These are phyloP conservation scores for Talaromyces sp. DNA, from an alignment of 2,329 filamentous ascomycete species.

Conservation along the genomic window DNA sequence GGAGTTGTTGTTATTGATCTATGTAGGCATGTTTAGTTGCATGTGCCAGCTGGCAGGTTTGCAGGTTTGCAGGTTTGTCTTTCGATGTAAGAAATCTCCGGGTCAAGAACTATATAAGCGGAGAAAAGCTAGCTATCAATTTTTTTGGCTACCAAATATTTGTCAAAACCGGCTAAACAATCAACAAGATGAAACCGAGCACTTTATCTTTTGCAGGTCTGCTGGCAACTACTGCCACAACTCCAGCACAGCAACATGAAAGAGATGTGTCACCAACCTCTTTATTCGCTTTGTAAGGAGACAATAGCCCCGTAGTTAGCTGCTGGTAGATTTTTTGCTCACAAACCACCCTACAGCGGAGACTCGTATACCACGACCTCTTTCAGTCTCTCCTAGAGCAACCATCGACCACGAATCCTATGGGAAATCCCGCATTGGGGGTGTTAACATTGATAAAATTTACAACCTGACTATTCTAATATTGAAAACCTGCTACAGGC, in stretches of 20 bases:
- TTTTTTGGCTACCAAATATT: background rate
- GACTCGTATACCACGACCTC: conserved; percentile 57
- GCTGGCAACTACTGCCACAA: background rate
- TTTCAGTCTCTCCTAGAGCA: conserved; percentile 50
- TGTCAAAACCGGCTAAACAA: too few species aligned
- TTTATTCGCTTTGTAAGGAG: background rate
- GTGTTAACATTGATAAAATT: background rate
- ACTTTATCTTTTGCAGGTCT: background rate
- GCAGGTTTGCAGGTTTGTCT: too few species aligned
- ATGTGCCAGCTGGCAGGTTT: too few species aligned
- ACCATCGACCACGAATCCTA: conserved; percentile 49
- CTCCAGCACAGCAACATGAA: background rate
- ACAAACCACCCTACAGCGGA: conserved; percentile 34
- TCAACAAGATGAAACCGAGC: background rate
- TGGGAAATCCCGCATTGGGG: conserved; percentile 53
- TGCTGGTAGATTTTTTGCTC: background rate
- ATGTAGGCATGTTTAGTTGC: too few species aligned
- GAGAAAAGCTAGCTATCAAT: background rate
- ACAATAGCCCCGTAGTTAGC: background rate
- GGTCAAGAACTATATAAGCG: background rate
- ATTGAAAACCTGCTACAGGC: conserved; percentile 33
- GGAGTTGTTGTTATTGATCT: background rate
- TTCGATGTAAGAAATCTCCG: background rate
- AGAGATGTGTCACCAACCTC: background rate
- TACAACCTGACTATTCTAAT: background rate